Conservation (phyloP, 148 eudicot species). For the Rhododendron ferrugineum region DNA sequence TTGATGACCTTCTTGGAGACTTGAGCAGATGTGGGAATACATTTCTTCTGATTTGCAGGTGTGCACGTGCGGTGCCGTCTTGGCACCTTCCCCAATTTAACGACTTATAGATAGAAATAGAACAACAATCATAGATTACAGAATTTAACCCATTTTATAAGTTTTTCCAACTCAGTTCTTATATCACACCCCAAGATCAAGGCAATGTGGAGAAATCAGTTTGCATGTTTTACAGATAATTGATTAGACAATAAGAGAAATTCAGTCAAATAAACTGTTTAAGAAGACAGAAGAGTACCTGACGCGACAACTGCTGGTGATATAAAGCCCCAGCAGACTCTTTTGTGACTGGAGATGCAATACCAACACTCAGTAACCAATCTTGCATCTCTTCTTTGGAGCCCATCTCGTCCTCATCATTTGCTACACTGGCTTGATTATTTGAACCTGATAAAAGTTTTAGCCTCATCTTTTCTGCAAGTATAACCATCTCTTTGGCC, state of each 20-base stretch:
- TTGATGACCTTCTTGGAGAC: background rate
- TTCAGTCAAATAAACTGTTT: background rate
- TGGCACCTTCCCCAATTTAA: background rate
- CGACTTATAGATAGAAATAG: background rate
- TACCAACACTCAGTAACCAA: slow-evolving; percentile 92
- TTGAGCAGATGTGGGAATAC: background rate
- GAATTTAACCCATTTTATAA: background rate
- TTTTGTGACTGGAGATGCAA: slow-evolving; percentile 96
- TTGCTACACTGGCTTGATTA: slow-evolving; percentile 40
- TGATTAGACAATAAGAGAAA: background rate
- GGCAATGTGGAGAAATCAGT: background rate
- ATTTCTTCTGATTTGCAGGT: background rate
- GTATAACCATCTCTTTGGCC: slow-evolving; percentile 97
- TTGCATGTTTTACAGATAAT: background rate
- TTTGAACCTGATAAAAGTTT: slow-evolving; percentile 75
- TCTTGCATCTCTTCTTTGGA: slow-evolving; percentile 98
- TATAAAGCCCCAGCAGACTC: slow-evolving; percentile 97
- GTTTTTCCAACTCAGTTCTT: background rate
- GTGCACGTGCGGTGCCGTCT: background rate
- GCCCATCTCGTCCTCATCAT: slow-evolving; percentile 72
- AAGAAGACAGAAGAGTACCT: slow-evolving; percentile 45
- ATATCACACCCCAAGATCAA: background rate
- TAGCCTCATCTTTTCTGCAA: slow-evolving; percentile 92
- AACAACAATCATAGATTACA: background rate
- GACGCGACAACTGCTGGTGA: slow-evolving; percentile 96